phyloP scores from a whole-genome alignment of 2,329 filamentous ascomycete species.

The Polytolypa hystricis region DNA sequence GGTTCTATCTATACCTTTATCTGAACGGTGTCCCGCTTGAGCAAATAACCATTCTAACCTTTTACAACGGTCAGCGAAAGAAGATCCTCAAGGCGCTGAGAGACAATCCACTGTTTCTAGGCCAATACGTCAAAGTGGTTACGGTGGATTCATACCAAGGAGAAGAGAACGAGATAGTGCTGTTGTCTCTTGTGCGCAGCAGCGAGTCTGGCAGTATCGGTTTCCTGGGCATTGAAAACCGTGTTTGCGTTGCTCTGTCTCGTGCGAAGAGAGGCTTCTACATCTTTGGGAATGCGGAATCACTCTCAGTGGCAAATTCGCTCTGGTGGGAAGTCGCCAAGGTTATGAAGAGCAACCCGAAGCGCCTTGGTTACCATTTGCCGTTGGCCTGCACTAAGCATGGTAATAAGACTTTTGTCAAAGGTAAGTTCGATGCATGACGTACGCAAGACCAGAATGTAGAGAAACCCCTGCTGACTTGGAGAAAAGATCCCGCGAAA shows the following conservation, averaged over 20 bases:
- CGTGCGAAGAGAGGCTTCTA: conserved; percentile 71
- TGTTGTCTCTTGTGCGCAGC: conserved; percentile 71
- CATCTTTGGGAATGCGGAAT: conserved; percentile 65
- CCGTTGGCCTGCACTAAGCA: conserved; percentile 57
- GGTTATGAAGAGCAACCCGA: conserved; percentile 26
- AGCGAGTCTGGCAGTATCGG: conserved; percentile 51
- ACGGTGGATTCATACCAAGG: conserved; percentile 88
- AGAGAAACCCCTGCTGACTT: neutral
- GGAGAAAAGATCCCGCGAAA: conserved; percentile 34
- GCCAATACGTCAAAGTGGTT: conserved; percentile 48
- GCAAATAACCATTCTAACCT: conserved; percentile 71
- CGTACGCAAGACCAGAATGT: neutral
- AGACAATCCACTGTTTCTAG: conserved; percentile 34
- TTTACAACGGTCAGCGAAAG: conserved; percentile 76
- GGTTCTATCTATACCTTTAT: conserved; percentile 60
- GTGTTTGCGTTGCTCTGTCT: conserved; percentile 52
- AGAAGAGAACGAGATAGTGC: conserved; percentile 74
- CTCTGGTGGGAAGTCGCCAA: conserved; percentile 43
- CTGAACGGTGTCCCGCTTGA: conserved; percentile 50
- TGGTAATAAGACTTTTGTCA: conserved; percentile 39
- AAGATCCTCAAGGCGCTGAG: conserved; percentile 42
- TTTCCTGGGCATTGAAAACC: conserved; percentile 58
- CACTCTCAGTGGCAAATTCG: conserved; percentile 35
- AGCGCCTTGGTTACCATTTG: conserved; percentile 40
- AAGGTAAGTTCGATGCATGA: conserved; percentile 20